These are phyloP conservation scores for Colletotrichum nymphaeae DNA, from an alignment of 2,329 filamentous ascomycete species.

Conservation along the genomic window DNA sequence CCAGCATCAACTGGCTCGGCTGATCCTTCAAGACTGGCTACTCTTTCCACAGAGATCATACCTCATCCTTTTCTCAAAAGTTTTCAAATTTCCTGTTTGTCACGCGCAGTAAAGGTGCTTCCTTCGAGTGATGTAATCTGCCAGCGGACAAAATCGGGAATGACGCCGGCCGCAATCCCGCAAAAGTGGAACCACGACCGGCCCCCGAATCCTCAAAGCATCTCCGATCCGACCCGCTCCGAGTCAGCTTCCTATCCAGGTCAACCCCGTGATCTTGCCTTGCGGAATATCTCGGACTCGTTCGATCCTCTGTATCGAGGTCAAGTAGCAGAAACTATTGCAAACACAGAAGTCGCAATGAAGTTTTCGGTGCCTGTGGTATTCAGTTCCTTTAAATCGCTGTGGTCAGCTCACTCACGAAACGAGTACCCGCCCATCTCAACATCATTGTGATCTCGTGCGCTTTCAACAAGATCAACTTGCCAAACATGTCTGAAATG, in stretches of 20 bases:
- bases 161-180: background rate
- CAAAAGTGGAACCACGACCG: background rate
- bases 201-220: background rate
- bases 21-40: no score
- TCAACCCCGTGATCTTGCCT: background rate
- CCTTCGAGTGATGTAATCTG: no score
- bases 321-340: background rate
- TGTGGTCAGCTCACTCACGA: background rate
- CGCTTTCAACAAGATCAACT: background rate
- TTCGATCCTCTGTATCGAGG: background rate
- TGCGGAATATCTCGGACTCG: background rate
- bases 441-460: background rate
- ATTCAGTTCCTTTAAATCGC: background rate
- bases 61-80: no score
- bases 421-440: background rate
- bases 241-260: background rate
- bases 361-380: background rate
- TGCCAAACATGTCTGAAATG: constrained; percentile 35
- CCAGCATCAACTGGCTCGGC: no score
- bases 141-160: no score
- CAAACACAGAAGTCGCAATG: background rate
- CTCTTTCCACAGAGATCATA: no score
- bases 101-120: no score
- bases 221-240: background rate
- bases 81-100: no score